Evolutionary conservation across 345 rosid genomes (phyloP), one percentile per base, ranked within the genome.

Genomic region (Carallia brachiata): DNA sequence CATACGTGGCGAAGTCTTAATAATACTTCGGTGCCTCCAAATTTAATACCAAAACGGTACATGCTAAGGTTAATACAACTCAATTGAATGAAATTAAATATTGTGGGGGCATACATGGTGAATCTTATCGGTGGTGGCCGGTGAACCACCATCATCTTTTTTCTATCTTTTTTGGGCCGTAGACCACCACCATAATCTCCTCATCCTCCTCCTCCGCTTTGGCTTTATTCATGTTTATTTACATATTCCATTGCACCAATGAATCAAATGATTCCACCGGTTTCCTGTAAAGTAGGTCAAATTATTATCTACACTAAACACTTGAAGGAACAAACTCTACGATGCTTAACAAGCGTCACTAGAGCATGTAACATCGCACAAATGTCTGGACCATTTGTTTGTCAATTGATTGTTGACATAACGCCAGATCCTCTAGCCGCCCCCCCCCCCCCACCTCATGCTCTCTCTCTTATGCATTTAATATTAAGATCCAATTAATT

Each of bases 351-450:
- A 23, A 23, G 23, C 23, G 23, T 23, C 23, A 23, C 23, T 23
- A 23, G 23, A 23, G 23, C 23, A 23, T 23, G 23, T 23, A 23
- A 23, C 23, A 23, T 23, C 23, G 23, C 23, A 23, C 17, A 6
- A 61, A 58, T 54, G 88, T 71, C 61, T 92, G 12, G 97, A 87
- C 34, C 77, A 90, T 52, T 60, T 90, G 52, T 88, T 88, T 1
- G 97, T 93, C 1, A 90, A 77, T 9, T 31, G 7, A 62, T 10
- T 37, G 23, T 7, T n/a, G 30, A 62, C 50, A 9, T 15, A 7
- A 15, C 4, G 16, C 36, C 8, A 7, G 4, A 6, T 64, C 0
- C 3, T 31, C 36, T 6, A 16, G 28, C 23, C 23, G 23, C 23
- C 23, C 23, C 23, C 23, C 23, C 23, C 6, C 36, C 0, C 36